Evolutionary conservation across 345 rosid genomes (phyloP).

Genomic region (Moringa oleifera): DNA sequence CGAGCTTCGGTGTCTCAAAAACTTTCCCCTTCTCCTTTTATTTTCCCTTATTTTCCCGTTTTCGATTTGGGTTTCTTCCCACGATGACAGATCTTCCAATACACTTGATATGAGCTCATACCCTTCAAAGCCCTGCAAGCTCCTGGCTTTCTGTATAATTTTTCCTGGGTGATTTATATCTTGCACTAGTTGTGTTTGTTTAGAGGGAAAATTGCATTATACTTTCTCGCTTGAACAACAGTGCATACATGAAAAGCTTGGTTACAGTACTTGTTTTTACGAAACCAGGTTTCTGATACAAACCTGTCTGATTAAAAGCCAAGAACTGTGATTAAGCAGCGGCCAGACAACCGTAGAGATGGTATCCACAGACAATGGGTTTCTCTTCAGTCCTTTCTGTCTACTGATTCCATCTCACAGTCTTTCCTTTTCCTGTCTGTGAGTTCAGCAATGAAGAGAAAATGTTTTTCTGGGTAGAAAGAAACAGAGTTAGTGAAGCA

Average conservation of each 20-base stretch:
- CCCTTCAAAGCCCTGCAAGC: too few species aligned
- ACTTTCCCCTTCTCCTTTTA: not conserved
- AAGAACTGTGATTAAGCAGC: conserved; percentile 24
- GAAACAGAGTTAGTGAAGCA: too few species aligned
- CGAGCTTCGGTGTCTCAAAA: conserved; percentile 18
- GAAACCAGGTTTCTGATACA: too few species aligned
- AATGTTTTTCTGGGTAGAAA: too few species aligned
- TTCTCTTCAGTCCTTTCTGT: conserved; percentile 21
- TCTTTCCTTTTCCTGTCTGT: too few species aligned
- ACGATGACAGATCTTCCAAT: conserved; percentile 23
- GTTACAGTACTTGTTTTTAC: not conserved
- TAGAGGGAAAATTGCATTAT: conserved; percentile 9
- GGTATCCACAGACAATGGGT: conserved; percentile 44
- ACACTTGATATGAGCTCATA: conserved; percentile 53
- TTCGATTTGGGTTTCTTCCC: conserved; percentile 19
- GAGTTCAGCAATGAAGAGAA: too few species aligned
- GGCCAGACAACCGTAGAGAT: conserved; percentile 64
- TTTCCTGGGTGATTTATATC: too few species aligned
- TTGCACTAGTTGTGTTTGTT: conserved; percentile 20
- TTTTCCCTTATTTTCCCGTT: not conserved
- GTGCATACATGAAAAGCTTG: conserved; percentile 37
- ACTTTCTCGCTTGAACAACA: conserved; percentile 22
- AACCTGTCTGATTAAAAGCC: too few species aligned
- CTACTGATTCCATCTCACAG: conserved; percentile 50
- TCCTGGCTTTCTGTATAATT: too few species aligned